Evolutionary conservation across 2,329 filamentous ascomycete species (phyloP).

Genomic region (Tolypocladium cylindrosporum): DNA sequence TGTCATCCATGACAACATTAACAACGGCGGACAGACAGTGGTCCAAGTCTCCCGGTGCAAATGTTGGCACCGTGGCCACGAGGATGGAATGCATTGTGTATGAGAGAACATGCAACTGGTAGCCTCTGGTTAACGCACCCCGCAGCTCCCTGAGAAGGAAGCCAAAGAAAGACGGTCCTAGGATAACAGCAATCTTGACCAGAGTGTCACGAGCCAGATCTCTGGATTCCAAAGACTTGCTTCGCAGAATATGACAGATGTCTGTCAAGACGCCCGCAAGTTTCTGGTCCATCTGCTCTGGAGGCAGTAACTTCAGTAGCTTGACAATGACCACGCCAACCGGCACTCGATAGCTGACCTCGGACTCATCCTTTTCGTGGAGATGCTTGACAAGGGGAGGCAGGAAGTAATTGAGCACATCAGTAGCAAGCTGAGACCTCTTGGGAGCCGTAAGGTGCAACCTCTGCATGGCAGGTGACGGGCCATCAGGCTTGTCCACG

Average conservation of each 20-base stretch:
- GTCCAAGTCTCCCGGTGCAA: slow-evolving; percentile 75
- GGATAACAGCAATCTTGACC: slow-evolving; percentile 67
- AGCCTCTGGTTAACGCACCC: slow-evolving; percentile 72
- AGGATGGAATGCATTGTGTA: slow-evolving; percentile 92
- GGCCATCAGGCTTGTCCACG: slow-evolving; percentile 21
- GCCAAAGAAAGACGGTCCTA: slow-evolving; percentile 75
- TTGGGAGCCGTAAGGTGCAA: slow-evolving; percentile 59
- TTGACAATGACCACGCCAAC: slow-evolving; percentile 85
- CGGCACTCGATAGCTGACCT: slow-evolving; percentile 85
- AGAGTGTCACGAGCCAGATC: slow-evolving; percentile 87
- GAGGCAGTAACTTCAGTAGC: slow-evolving; percentile 69
- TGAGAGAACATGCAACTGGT: slow-evolving; percentile 89
- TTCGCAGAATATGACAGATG: slow-evolving; percentile 85
- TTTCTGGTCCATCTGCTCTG: slow-evolving; percentile 59
- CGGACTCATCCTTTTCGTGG: slow-evolving; percentile 89
- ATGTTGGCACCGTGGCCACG: slow-evolving; percentile 61
- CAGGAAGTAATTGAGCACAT: slow-evolving; percentile 66
- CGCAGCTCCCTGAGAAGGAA: slow-evolving; percentile 91
- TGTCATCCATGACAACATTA: slow-evolving; percentile 89
- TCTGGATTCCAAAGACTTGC: slow-evolving; percentile 76
- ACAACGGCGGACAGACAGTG: slow-evolving; percentile 75
- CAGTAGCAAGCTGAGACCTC: slow-evolving; percentile 55
- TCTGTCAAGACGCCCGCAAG: slow-evolving; percentile 82
- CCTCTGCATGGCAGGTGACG: slow-evolving; percentile 20
- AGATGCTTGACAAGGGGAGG: slow-evolving; percentile 75